Conservation (phyloP, 2,329 filamentous ascomycete species). For the Sphaerulina populicola region DNA sequence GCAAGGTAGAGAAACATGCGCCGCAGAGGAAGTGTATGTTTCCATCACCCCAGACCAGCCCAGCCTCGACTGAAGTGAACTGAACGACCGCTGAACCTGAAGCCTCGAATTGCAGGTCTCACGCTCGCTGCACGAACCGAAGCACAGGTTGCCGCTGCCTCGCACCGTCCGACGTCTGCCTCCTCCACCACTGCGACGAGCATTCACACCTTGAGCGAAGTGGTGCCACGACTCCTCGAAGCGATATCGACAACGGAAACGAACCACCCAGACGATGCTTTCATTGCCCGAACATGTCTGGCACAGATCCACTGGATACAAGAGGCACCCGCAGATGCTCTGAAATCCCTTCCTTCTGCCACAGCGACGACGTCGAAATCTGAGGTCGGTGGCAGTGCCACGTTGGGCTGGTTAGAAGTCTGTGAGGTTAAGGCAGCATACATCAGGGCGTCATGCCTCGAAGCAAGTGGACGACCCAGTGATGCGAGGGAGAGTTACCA, state of each 20-base stretch:
- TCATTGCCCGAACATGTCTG: constrained; percentile 74
- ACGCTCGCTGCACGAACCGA: constrained; percentile 42
- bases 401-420: constrained; percentile 65
- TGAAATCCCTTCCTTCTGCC: constrained; percentile 40
- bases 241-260: constrained; percentile 23
- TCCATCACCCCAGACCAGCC: background rate
- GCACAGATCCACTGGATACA: constrained; percentile 81
- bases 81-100: constrained; percentile 4
- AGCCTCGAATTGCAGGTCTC: constrained; percentile 33
- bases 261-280: constrained; percentile 44
- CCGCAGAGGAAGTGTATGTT: constrained; percentile 70
- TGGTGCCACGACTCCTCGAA: constrained; percentile 36
- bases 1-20: constrained; percentile 92
- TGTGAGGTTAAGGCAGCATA: constrained; percentile 44
- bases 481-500: constrained; percentile 23
- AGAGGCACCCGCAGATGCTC: constrained; percentile 50
- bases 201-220: constrained; percentile 31
- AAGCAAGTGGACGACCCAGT: constrained; percentile 20
- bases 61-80: background rate
- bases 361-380: background rate
- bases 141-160: constrained; percentile 40
- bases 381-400: constrained; percentile 6
- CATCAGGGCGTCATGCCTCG: constrained; percentile 26
- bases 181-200: constrained; percentile 33
- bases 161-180: constrained; percentile 37